Percentiles rank a stretch among this genome's conserved stretches.
Conservation (phyloP, 2,329 filamentous ascomycete species). For the Pseudogymnoascus pannorum region DNA sequence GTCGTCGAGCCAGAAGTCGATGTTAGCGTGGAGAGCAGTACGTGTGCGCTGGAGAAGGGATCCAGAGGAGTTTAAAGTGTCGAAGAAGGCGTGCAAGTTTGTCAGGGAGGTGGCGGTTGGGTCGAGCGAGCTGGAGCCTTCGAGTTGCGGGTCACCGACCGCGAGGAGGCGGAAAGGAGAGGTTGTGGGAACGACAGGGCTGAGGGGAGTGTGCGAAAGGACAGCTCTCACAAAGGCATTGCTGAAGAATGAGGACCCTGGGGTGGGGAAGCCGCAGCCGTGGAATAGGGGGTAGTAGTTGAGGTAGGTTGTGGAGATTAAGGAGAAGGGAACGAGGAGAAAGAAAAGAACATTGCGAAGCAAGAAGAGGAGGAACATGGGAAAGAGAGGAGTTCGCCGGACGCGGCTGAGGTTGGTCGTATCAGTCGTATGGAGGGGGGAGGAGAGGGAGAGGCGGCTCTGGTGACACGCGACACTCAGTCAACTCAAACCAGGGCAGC, state of each 20-base stretch:
- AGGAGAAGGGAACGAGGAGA: slow-evolving; percentile 55
- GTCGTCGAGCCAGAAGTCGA: slow-evolving; percentile 61
- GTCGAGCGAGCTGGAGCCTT: slow-evolving; percentile 78
- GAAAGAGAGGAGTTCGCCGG: slow-evolving; percentile 6
- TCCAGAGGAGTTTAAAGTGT: slow-evolving; percentile 30
- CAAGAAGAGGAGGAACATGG: slow-evolving; percentile 28
- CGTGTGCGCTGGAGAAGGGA: slow-evolving; percentile 45
- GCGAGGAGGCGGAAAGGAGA: slow-evolving; percentile 83
- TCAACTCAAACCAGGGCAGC: neutral
- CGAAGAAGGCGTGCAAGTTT: slow-evolving; percentile 37
- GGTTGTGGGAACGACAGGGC: slow-evolving; percentile 22
- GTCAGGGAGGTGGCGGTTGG: slow-evolving; percentile 46
- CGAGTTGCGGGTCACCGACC: slow-evolving; percentile 86
- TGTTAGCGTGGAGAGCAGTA: slow-evolving; percentile 47
- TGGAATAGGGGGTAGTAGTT: slow-evolving; percentile 82
- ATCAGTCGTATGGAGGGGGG: neutral
- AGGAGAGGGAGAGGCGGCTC: neutral
- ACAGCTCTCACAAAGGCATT: slow-evolving; percentile 23
- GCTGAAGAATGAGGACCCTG: slow-evolving; percentile 17
- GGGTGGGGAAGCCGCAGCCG: slow-evolving; percentile 68
- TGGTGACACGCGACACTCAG: neutral
- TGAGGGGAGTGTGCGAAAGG: slow-evolving; percentile 20
- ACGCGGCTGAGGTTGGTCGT: neutral
- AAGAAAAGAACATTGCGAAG: slow-evolving; percentile 35
- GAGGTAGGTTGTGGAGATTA: slow-evolving; percentile 67